Conservation (phyloP, 2,329 filamentous ascomycete genomes). For the Chaetomium strumarium region DNA sequence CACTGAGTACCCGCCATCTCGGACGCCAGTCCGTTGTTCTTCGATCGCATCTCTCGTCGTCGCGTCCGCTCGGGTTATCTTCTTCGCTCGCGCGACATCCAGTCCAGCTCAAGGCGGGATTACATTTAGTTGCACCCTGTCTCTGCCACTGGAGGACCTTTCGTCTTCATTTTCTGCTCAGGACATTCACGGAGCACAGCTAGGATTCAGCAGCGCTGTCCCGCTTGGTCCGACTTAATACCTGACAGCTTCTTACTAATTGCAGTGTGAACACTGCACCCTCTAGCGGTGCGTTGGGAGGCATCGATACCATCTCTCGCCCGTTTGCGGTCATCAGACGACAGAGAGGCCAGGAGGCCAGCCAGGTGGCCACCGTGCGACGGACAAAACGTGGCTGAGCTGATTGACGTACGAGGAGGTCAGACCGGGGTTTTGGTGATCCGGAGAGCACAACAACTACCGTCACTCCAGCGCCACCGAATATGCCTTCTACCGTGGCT, state of each 20-base stretch:
- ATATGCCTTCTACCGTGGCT: constrained; percentile 57
- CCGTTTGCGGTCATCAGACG: constrained; percentile 17
- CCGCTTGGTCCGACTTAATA: constrained; percentile 26
- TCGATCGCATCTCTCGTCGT: not conserved
- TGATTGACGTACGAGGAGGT: constrained; percentile 16
- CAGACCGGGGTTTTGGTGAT: constrained; percentile 8
- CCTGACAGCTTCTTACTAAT: constrained; percentile 14
- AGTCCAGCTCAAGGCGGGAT: not conserved
- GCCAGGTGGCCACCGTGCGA: constrained; percentile 19
- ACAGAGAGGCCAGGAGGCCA: constrained; percentile 16
- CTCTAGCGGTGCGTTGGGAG: not conserved
- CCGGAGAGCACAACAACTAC: not conserved
- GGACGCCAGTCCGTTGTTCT: constrained; percentile 2
- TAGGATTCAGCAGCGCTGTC: constrained; percentile 51
- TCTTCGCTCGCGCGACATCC: not conserved
- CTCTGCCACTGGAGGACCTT: constrained; percentile 1
- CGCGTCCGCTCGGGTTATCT: not conserved
- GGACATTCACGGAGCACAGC: constrained; percentile 13
- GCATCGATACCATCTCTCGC: constrained; percentile 1
- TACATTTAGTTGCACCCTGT: not conserved
- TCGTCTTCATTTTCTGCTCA: not conserved
- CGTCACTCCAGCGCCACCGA: constrained; percentile 25
- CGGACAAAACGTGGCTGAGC: constrained; percentile 18
- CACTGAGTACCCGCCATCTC: constrained; percentile 7
- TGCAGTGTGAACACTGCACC: not conserved